Evolutionary conservation across 345 rosid genomes (phyloP), one percentile per base, ranked within the genome.

Genomic region (Sisymbrium irio): DNA sequence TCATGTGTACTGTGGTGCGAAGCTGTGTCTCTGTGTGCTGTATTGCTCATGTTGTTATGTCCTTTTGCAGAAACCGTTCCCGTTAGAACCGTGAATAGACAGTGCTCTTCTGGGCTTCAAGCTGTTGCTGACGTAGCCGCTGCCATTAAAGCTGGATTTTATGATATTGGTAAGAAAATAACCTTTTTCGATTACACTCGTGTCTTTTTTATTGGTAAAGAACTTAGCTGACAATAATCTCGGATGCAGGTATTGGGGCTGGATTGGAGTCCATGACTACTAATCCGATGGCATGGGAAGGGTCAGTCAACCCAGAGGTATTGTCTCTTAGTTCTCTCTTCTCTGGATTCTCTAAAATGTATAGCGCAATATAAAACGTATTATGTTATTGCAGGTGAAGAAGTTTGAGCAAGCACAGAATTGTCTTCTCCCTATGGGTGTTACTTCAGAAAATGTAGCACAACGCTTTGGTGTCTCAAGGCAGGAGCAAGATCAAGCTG

Each of bases 121-220:
- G 99, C 99, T 12, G 99, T 96, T 83, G 98, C 99, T 71, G 99
- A 96, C 40, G 99, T 96, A 17, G 99, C 94, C 28, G 98, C 98
- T 36, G 96, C 98, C 64, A 96, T 96, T 17, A 92, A 87, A 85
- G 99, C 98, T 20, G 99, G 99, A 50, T 96, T 96, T 81, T 96
- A 96, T 81, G 98, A 90, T 44, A 88, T 96, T 54, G 99, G 99
- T 92, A 77, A 65, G 72, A 41, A 20, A 50, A 50, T 44, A 8
- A 7, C n/a, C 0, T 4, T 32, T 22, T 65, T 40, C 15, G n/a
- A 20, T 42, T 71, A 9, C 12, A 0, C 7, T 4, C 2, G 2
- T 49, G 36, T 71, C 30, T 35, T 40, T 30, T 5, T 46, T n/a
- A n/a, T 14, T 9, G 9, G 51, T 49, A 19, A 17, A 64, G 56